Evolutionary conservation across 441 rosid species (phyloP), one percentile per base, ranked within the genome.

Genomic region (Populus tomentosa): DNA sequence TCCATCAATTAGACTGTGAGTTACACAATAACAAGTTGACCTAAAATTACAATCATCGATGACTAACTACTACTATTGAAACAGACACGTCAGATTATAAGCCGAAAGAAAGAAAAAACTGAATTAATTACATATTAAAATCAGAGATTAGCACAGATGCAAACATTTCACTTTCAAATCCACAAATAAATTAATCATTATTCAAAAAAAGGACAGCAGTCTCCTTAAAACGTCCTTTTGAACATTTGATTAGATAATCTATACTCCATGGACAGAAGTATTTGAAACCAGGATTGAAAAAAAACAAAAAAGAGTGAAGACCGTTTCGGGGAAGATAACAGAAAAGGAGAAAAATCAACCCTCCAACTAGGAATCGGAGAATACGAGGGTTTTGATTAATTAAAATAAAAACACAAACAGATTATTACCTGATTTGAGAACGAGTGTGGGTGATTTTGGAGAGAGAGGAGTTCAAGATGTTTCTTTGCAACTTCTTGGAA

Each of bases 351-450:
- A 10, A 14, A 53, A 5, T 18, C 18, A 63, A 20, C n/a, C 3
- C 4, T 4, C 36, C 38, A 46, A 75, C 14, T 28, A 32, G 23
- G 70, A 33, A 28, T 24, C 26, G 10, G 53, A 67, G 20, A 61
- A 56, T 21, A 10, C 10, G 21, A 70, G 20, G 74, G 42, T 61
- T 36, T 50, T 7, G 36, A 30, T 11, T 24, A 67, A 77, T 21
- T n/a, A 6, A 72, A 10, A 72, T n/a, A 23, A 6, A 53, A 38
- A 65, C 28, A 67, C 21, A 42, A 65, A 59, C 16, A 59, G 63
- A 71, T 7, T 14, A 28, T 76, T 74, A 79, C 82, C 82, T 65
- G 46, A 40, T 32, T 24, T 24, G 65, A 33, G 18, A 35, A 42
- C 61, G 59, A 36, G 21, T 21, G 20, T 5, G 10, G 3, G 1